Percentiles rank a stretch among this genome's conserved stretches.
phyloP scores from a whole-genome alignment of 768 basidiomycete species.

The Russula ochroleuca region DNA sequence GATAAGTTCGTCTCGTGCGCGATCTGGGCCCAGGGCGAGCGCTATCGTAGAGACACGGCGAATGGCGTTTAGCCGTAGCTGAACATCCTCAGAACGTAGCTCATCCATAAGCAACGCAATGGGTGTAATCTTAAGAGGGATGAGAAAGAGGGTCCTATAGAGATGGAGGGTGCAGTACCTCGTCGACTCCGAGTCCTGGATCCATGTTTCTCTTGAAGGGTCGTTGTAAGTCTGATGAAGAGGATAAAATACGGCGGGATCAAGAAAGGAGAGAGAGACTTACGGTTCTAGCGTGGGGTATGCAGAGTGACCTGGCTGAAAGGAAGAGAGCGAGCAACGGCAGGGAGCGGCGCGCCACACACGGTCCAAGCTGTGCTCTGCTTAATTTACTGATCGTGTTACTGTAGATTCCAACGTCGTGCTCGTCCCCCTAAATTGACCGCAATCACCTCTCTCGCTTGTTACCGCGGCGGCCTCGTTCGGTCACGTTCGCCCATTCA shows the following conservation, averaged over 20 bases:
- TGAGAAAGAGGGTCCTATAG: not conserved
- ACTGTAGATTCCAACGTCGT: not conserved
- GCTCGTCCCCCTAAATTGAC: not conserved
- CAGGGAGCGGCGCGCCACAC: conserved; percentile 18
- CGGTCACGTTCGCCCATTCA: conserved; percentile 7
- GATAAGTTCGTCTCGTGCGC: conserved; percentile 91
- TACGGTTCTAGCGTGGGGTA: conserved; percentile 19
- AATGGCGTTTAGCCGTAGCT: conserved; percentile 92
- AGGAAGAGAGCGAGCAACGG: conserved; percentile 6
- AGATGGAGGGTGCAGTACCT: conserved; percentile 45
- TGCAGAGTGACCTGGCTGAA: conserved; percentile 9
- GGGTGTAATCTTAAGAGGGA: conserved; percentile 65
- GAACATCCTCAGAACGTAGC: conserved; percentile 94
- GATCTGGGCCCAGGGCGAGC: conserved; percentile 90
- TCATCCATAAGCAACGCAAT: conserved; percentile 98
- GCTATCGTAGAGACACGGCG: conserved; percentile 98
- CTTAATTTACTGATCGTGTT: not conserved
- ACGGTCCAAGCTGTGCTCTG: not conserved
- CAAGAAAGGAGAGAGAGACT: not conserved
- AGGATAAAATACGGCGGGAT: not conserved
- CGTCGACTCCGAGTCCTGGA: conserved; percentile 58
- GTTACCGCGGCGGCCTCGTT: conserved; percentile 12
- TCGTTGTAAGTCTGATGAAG: not conserved
- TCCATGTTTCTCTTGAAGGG: conserved; percentile 16
- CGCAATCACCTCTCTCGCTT: not conserved